Base-by-base conservation (phyloP, 345 rosid genomes). In the Brassica incana region DNA sequence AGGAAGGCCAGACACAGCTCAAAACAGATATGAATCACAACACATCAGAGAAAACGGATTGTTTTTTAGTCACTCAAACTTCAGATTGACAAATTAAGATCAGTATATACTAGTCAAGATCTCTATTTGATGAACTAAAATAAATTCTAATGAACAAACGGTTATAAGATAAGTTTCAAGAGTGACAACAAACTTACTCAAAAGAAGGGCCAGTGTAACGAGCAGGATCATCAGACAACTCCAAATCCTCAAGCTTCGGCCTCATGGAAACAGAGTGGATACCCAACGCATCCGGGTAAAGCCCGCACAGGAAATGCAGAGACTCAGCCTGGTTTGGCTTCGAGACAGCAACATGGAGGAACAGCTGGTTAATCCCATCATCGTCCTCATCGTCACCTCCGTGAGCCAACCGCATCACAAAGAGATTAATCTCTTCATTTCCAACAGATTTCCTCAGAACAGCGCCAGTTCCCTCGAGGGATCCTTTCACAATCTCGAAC, bases 241-340 rank as follows among this genome's bases (percentile, higher is more conserved):
- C 85, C 12, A 84, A 71, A 62, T 71, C 40, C 27, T 87, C 92
- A 3, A 78, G 75, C 80, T 90, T 93, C 0, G 92, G 91, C 83
- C 96, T 85, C 88, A 95, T 69, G 1, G 94, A 88, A 80, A 95
- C 88, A 1, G 97, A 91, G 82, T 95, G 98, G 70, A 95, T 93
- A 27, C 98, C 97, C 70, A 93, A 75, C 0, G 98, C 98, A 77
- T 95, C 99, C 0, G 98, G 97, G 83, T 95, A 91, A 83, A 95
- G 80, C 14, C 94, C 99, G 20, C 99, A 95, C 4, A 93, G 90
- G 77, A 95, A 90, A 73, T 89, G 94, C 72, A 93, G 71, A 45
- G 96, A 90, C 18, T 89, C 79, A 60, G 80, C 78, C 62, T 87
- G 90, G n/a, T 78, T 88, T 16, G 88, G 92, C 89, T 95, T 93